These are phyloP conservation scores for Talaromyces sp. DNA, from an alignment of 2,329 filamentous ascomycete species.

Conservation along the genomic window DNA sequence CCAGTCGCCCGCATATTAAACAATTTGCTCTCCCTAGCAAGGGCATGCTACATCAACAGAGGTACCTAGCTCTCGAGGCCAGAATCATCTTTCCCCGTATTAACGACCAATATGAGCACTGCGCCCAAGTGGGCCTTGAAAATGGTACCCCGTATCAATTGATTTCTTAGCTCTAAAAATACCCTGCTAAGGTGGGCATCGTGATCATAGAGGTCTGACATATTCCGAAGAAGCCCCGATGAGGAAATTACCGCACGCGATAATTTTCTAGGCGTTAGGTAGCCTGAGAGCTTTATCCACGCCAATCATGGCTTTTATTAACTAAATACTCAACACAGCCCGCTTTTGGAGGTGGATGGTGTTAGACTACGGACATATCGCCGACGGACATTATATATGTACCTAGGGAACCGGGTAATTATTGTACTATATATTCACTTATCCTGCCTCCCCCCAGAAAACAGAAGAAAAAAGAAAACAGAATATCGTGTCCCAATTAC, in stretches of 20 bases:
- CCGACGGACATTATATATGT: not conserved
- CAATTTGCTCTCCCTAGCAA: not conserved
- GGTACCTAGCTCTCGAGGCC: not conserved
- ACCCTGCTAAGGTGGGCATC: not conserved
- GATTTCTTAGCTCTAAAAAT: not conserved
- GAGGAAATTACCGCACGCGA: not conserved
- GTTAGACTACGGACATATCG: not conserved
- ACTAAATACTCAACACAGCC: not conserved
- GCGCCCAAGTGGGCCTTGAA: not conserved
- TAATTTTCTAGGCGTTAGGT: not conserved
- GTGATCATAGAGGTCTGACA: not conserved
- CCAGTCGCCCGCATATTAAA: not conserved
- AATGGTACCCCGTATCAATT: not conserved
- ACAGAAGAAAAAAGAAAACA: not conserved
- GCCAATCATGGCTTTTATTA: not conserved
- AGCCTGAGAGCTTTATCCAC: not conserved
- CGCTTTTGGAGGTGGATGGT: not conserved
- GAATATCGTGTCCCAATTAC: not conserved
- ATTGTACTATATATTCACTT: not conserved
- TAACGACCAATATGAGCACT: not conserved
- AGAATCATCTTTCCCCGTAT: not conserved
- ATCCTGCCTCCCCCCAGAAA: not conserved
- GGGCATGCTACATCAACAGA: not conserved
- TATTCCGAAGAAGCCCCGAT: not conserved
- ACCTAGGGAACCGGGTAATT: not conserved